A percentile compares a stretch with the other conserved stretches of the same genome.
Conservation (phyloP, 2,329 filamentous ascomycete species). For the Verticillium isaacii region DNA sequence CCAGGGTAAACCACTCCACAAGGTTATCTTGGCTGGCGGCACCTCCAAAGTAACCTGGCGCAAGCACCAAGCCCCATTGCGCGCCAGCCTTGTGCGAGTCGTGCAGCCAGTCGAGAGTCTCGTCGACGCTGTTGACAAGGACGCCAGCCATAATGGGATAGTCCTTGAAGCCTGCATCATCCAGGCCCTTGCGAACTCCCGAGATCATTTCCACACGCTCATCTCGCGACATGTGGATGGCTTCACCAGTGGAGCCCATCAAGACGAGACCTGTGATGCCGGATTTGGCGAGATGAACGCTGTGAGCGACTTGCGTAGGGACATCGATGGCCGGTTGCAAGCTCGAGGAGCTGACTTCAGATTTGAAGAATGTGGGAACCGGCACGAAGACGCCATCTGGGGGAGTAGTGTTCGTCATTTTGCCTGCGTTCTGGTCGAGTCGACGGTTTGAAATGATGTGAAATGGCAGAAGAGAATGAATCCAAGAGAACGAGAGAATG, state of each 20-base stretch:
- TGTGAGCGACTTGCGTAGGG: conserved; percentile 52
- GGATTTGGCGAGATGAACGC: conserved; percentile 52
- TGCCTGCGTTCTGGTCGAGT: not conserved
- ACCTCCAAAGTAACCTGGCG: conserved; percentile 60
- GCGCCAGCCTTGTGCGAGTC: conserved; percentile 53
- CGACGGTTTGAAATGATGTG: not conserved
- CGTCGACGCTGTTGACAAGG: conserved; percentile 48
- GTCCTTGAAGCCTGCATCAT: conserved; percentile 49
- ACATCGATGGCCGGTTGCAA: conserved; percentile 50
- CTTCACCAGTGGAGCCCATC: conserved; percentile 60
- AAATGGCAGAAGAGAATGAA: not conserved
- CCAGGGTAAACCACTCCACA: conserved; percentile 53
- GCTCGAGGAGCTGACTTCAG: conserved; percentile 32
- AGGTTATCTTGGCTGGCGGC: conserved; percentile 55
- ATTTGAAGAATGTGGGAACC: conserved; percentile 58
- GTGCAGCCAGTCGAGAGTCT: conserved; percentile 49
- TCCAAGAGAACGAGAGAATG: not conserved
- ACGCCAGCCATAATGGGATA: conserved; percentile 51
- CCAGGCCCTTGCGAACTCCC: conserved; percentile 47
- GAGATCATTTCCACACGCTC: conserved; percentile 52
- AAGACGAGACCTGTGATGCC: conserved; percentile 58
- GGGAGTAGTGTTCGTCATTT: conserved; percentile 18
- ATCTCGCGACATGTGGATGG: conserved; percentile 51
- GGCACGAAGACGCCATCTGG: conserved; percentile 50
- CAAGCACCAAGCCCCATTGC: conserved; percentile 58